phyloP scores from a whole-genome alignment of 176 grass and related monocot genomes.

The Guadua angustifolia region DNA sequence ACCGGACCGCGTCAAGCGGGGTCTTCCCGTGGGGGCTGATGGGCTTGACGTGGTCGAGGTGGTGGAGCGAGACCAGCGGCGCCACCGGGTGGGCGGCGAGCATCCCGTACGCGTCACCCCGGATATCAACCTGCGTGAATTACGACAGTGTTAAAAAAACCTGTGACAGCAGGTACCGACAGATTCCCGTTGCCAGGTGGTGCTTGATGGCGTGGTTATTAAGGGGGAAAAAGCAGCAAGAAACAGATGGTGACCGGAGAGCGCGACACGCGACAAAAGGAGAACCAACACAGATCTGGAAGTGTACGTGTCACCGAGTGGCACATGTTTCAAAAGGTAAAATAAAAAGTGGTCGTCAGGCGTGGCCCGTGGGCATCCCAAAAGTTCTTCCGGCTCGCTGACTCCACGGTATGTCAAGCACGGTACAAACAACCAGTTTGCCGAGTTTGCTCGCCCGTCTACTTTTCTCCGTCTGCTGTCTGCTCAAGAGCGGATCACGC shows the following conservation, averaged over 20 bases:
- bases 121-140: constrained; percentile 64
- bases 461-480: background rate
- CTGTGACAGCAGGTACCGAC: background rate
- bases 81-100: constrained; percentile 85
- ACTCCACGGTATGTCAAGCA: background rate
- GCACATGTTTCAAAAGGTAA: background rate
- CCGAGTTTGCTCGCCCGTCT: background rate
- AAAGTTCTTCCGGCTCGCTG: background rate
- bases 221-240: background rate
- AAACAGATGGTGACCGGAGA: background rate
- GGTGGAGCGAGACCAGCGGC: constrained; percentile 84
- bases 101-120: constrained; percentile 80
- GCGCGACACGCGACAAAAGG: constrained; percentile 36
- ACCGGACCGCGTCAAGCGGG: constrained; percentile 48
- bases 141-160: background rate
- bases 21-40: constrained; percentile 45
- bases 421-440: background rate
- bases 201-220: background rate
- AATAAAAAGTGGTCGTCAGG: background rate
- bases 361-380: too few species aligned
- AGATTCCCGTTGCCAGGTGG: constrained; percentile 36
- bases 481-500: background rate
- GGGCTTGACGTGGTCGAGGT: constrained; percentile 73
- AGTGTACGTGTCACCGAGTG: background rate
- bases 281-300: background rate